A percentile compares a stretch with the other conserved stretches of the same genome.
phyloP scores from a whole-genome alignment of 73 alveolate genomes.

The Effrenium voratum region DNA sequence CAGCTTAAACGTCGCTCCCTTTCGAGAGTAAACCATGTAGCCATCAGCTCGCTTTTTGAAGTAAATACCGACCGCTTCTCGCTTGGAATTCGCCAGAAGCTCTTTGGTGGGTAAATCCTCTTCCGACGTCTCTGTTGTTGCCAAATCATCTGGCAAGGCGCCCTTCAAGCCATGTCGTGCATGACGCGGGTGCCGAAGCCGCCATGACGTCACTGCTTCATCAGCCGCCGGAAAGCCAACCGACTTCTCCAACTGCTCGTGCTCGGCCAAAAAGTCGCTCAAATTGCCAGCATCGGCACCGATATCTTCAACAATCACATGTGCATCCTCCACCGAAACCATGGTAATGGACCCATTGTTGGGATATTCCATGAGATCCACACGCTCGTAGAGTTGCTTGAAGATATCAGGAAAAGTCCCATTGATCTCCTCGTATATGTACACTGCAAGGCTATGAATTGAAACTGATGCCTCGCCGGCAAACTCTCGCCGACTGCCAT shows the following conservation, averaged over 20 bases:
- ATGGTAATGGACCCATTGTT: slow-evolving; percentile 27
- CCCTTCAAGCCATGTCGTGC: background rate
- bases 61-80: slow-evolving; percentile 3
- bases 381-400: background rate
- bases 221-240: background rate
- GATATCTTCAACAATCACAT: slow-evolving; percentile 24
- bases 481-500: slow-evolving; percentile 28
- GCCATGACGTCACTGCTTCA: background rate
- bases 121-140: background rate
- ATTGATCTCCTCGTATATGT: slow-evolving; percentile 62
- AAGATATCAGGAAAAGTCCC: slow-evolving; percentile 57
- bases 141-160: background rate
- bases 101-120: background rate
- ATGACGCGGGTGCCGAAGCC: background rate
- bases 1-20: background rate
- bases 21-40: slow-evolving; percentile 1
- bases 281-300: slow-evolving; percentile 33
- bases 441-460: slow-evolving; percentile 53
- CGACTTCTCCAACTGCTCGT: background rate
- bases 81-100: background rate
- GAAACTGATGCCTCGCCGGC: slow-evolving; percentile 16
- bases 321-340: slow-evolving; percentile 15
- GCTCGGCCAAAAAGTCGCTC: slow-evolving; percentile 1
- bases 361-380: slow-evolving; percentile 17
- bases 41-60: background rate